A percentile compares a stretch with the other conserved stretches of the same genome.
Evolutionary conservation across 1,284 basidiomycete genomes (phyloP).

Genomic region (Pseudozyma hubeiensis): DNA sequence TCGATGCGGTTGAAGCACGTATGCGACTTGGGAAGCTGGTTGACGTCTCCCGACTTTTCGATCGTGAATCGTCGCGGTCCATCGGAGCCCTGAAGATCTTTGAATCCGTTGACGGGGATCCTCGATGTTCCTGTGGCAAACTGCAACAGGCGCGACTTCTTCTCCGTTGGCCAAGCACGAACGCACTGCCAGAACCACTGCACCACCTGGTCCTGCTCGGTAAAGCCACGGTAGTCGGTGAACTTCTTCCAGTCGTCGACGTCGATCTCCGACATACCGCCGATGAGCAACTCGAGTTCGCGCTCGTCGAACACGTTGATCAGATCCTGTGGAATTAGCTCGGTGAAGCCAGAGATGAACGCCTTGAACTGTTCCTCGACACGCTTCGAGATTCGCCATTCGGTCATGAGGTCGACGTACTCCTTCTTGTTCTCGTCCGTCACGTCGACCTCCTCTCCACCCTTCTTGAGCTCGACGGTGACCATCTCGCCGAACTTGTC

Average conservation of each 20-base stretch:
- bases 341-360: slow-evolving; percentile 94
- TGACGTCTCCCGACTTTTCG: slow-evolving; percentile 66
- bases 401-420: slow-evolving; percentile 92
- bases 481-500: slow-evolving; percentile 98
- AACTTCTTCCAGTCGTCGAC: slow-evolving; percentile 76
- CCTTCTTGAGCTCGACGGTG: slow-evolving; percentile 89
- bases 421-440: slow-evolving; percentile 99
- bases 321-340: slow-evolving; percentile 92
- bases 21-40: slow-evolving; percentile 67
- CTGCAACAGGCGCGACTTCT: slow-evolving; percentile 88
- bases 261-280: slow-evolving; percentile 99
- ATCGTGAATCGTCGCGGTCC: slow-evolving; percentile 75
- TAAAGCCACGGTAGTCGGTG: slow-evolving; percentile 75
- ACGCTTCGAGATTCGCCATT: slow-evolving; percentile 90
- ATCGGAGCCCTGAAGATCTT: slow-evolving; percentile 96
- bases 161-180: slow-evolving; percentile 92
- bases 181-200: slow-evolving; percentile 99
- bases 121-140: slow-evolving; percentile 97
- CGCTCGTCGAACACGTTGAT: slow-evolving; percentile 98
- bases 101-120: slow-evolving; percentile 98
- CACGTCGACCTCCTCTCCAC: slow-evolving; percentile 84
- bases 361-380: slow-evolving; percentile 95
- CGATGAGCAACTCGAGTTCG: slow-evolving; percentile 90
- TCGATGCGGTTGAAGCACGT: slow-evolving; percentile 69
- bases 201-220: slow-evolving; percentile 76